A percentile compares a stretch with the other conserved stretches of the same genome.
Conservation (phyloP, 2,329 filamentous ascomycete species). For the Claviceps paspali region DNA sequence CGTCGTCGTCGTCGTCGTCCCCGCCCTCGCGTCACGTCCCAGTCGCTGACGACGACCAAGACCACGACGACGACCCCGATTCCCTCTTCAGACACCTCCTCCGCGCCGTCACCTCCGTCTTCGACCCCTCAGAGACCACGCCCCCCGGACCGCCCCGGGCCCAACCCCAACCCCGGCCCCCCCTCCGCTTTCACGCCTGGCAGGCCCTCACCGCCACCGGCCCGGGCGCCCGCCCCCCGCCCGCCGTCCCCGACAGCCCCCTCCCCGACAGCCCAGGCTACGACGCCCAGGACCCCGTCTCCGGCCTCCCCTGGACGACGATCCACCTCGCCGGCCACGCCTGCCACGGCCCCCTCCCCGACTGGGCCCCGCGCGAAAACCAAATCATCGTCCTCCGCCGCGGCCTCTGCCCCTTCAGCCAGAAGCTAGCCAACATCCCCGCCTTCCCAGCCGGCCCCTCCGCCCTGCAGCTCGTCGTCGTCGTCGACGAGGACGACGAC, state of each 20-base stretch:
- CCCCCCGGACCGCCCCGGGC: no score
- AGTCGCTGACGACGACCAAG: neutral
- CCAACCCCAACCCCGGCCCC: conserved; percentile 15
- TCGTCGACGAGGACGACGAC: conserved; percentile 38
- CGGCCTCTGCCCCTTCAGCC: conserved; percentile 69
- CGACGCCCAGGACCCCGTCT: conserved; percentile 19
- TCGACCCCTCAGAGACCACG: conserved; percentile 19
- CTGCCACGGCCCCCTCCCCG: conserved; percentile 43
- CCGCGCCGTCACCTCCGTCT: conserved; percentile 30
- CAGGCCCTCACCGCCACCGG: conserved; percentile 39
- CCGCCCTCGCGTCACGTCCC: conserved; percentile 7
- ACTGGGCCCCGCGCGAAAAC: conserved; percentile 38
- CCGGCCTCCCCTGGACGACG: conserved; percentile 48
- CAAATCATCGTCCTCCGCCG: conserved; percentile 71
- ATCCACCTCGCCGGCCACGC: conserved; percentile 58
- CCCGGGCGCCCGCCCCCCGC: conserved; percentile 51
- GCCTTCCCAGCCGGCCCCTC: conserved; percentile 46
- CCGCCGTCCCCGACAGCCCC: conserved; percentile 45
- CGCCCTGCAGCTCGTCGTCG: conserved; percentile 64
- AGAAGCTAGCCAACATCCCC: conserved; percentile 77
- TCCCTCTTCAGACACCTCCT: conserved; percentile 33
- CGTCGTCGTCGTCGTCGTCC: conserved; percentile 7
- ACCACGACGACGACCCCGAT: no score
- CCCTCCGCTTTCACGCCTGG: conserved; percentile 22
- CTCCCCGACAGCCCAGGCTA: conserved; percentile 27